Evolutionary conservation across 2,329 filamentous ascomycete genomes (phyloP).

Genomic region (Fonsecaea erecta): DNA sequence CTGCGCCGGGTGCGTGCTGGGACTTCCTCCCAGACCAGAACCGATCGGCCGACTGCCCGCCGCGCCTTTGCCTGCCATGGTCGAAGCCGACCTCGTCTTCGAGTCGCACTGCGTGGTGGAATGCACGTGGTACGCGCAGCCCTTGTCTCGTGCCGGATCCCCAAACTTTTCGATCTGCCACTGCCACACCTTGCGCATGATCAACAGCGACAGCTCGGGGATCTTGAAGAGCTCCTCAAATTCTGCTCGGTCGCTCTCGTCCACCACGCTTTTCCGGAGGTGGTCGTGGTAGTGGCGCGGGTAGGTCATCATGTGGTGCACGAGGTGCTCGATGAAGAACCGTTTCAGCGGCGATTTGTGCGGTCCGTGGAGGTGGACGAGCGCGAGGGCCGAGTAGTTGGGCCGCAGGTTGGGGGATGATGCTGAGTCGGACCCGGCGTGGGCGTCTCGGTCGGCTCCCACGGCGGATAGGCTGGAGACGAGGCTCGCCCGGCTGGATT

Average conservation of each 20-base stretch:
- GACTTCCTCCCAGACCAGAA: neutral
- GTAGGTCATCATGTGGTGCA: constrained; percentile 34
- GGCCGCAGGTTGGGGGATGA: constrained; percentile 8
- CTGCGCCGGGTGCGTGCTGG: neutral
- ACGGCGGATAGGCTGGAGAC: neutral
- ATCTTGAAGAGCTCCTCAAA: constrained; percentile 32
- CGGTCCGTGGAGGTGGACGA: constrained; percentile 28
- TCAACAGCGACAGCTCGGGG: constrained; percentile 27
- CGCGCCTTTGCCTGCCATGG: neutral
- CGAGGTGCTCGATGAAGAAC: constrained; percentile 33
- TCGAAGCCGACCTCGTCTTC: constrained; percentile 4
- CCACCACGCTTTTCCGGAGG: neutral
- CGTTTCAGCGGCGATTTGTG: constrained; percentile 32
- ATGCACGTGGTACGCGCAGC: constrained; percentile 32
- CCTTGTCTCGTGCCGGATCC: constrained; percentile 26
- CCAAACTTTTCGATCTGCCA: constrained; percentile 29
- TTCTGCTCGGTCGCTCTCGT: constrained; percentile 15
- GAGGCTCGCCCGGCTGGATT: neutral
- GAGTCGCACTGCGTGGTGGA: constrained; percentile 26
- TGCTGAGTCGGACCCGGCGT: neutral
- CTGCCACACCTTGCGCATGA: constrained; percentile 34
- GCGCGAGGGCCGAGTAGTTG: constrained; percentile 27
- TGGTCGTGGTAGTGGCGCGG: constrained; percentile 31
- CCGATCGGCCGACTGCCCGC: neutral
- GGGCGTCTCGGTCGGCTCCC: neutral